Evolutionary conservation across 441 rosid genomes (phyloP), one percentile per base, ranked within the genome.

Genomic region (Mallotus japonicus): DNA sequence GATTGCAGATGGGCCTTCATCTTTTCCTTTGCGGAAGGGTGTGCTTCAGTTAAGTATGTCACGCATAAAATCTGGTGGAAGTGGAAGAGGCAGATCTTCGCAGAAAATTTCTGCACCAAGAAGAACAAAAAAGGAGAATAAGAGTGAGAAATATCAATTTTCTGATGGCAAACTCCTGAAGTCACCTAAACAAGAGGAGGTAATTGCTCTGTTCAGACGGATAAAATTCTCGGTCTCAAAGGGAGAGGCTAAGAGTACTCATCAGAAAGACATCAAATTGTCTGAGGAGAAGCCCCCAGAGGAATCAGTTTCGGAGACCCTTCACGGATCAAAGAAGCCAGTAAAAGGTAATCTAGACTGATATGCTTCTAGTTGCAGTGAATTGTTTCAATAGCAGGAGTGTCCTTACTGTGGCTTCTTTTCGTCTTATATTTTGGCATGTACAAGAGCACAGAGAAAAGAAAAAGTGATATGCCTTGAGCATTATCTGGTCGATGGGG

Each of bases 171-270:
- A 78, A 77, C 55, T 47, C 8, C 74, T 75, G 37, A 70, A 57
- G 22, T 77, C 86, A 58, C 50, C 78, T 7, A 77, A 73, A 20
- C 87, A 87, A 75, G 87, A 87, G 46, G 90, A 86, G 80, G 80
- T 89, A n/a, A 69, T 86, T 50, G 80, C 91, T 62, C 76, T 89
- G 28, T 79, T 93, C 73, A 82, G 73, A 73, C 82, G 86, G 62
- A 86, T 91, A 73, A 84, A 83, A 67, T 71, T 86, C 82, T 90
- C 97, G 0, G 87, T 90, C 58, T 82, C 93, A 9, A 80, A 82
- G 72, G 74, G 58, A 19, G 78, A 79, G 49, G 24, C 83, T 14
- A 42, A 0, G 6, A 74, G 60, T 61, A 42, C 59, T 0, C 75
- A 67, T 61, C 69, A 66, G 64, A 40, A 70, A 66, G 55, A 55